phyloP scores from a whole-genome alignment of 1,139 yeast species.

The Yamadazyma friedrichii region DNA sequence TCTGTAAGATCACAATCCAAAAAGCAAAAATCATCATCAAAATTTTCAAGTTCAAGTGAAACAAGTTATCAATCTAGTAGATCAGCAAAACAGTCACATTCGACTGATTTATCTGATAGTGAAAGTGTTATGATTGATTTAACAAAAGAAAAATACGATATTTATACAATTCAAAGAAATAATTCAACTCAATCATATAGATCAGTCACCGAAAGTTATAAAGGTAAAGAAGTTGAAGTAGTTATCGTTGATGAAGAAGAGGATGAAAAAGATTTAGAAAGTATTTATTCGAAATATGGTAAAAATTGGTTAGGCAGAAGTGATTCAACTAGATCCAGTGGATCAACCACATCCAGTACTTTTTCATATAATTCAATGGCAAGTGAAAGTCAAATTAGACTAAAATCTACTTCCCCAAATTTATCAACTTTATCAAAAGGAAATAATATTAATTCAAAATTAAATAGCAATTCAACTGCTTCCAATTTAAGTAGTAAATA shows the following conservation, averaged over 20 bases:
- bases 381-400: slow-evolving; percentile 19
- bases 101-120: slow-evolving; percentile 27
- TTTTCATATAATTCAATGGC: slow-evolving; percentile 17
- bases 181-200: slow-evolving; percentile 36
- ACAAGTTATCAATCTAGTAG: slow-evolving; percentile 35
- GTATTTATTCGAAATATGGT: slow-evolving; percentile 47
- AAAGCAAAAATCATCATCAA: not conserved
- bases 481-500: slow-evolving; percentile 17
- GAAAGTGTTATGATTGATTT: slow-evolving; percentile 45
- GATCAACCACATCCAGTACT: slow-evolving; percentile 16
- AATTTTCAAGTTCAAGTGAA: slow-evolving; percentile 14
- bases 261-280: slow-evolving; percentile 31
- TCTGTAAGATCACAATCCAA: slow-evolving; percentile 6
- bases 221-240: slow-evolving; percentile 47
- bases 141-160: slow-evolving; percentile 40
- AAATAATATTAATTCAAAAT: not conserved
- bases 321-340: slow-evolving; percentile 17
- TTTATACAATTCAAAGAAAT: slow-evolving; percentile 35
- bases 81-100: slow-evolving; percentile 19
- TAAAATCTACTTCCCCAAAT: slow-evolving; percentile 6
- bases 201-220: slow-evolving; percentile 40
- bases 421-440: not conserved
- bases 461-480: slow-evolving; percentile 1
- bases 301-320: slow-evolving; percentile 29
- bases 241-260: slow-evolving; percentile 46